Conservation (phyloP, 108 stramenopile genomes). For the Asterionellopsis glacialis region DNA sequence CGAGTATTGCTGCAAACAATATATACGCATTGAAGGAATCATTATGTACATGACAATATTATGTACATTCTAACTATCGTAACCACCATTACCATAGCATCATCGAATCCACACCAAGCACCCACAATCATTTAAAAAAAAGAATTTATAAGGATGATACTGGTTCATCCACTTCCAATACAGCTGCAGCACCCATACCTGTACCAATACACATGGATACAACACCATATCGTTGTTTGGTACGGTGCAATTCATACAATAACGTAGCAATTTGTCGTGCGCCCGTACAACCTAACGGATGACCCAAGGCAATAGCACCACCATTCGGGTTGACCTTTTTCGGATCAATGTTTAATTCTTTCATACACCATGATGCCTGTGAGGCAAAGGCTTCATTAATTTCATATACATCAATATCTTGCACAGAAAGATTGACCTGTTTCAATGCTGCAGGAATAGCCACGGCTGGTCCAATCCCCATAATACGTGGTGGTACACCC, state of each 20-base stretch:
- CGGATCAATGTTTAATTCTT: conserved; percentile 46
- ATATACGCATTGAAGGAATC: too few relatives aligned
- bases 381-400: conserved; percentile 98
- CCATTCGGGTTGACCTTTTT: conserved; percentile 95
- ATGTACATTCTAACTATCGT: too few relatives aligned
- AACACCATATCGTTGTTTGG: conserved; percentile 60
- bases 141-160: neutral
- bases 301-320: conserved; percentile 95
- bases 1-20: too few relatives aligned
- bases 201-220: conserved; percentile 97
- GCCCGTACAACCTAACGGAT: conserved; percentile 94
- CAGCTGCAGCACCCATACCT: conserved; percentile 96
- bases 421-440: conserved; percentile 36
- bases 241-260: conserved; percentile 82
- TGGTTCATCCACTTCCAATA: conserved; percentile 83
- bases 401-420: conserved; percentile 92
- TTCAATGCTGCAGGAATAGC: conserved; percentile 88
- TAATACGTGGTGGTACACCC: conserved; percentile 88
- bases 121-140: too few relatives aligned
- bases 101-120: too few relatives aligned
- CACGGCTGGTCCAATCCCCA: conserved; percentile 92
- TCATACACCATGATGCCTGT: conserved; percentile 78
- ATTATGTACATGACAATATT: too few relatives aligned
- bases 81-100: too few relatives aligned
- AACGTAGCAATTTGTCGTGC: conserved; percentile 90